phyloP scores from a whole-genome alignment of 148 eudicot species.

The Nyssa sinensis region DNA sequence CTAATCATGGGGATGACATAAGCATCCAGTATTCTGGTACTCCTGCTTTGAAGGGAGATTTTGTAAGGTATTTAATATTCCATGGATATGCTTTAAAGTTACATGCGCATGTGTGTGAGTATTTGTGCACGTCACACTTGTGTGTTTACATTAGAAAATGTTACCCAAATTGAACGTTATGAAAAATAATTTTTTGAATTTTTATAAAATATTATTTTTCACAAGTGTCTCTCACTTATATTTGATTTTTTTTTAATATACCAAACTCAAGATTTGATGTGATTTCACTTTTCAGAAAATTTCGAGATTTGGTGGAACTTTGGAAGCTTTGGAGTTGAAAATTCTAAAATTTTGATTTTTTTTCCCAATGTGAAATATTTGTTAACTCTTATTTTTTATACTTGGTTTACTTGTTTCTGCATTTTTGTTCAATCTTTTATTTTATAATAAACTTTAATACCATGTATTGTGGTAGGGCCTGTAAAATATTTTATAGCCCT shows the following conservation, averaged over 20 bases:
- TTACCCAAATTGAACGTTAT: neutral
- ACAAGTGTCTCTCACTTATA: neutral
- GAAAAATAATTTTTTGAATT: neutral
- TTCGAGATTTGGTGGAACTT: too few species aligned
- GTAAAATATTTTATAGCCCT: too few species aligned
- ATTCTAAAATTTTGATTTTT: too few species aligned
- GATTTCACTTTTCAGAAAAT: too few species aligned
- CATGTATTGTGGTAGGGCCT: too few species aligned
- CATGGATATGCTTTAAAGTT: neutral
- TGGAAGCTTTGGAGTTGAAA: too few species aligned
- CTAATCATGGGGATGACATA: slow-evolving; percentile 94
- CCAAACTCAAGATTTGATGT: neutral
- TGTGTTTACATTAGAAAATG: neutral
- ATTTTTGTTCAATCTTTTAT: too few species aligned
- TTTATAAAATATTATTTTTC: neutral
- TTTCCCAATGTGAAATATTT: too few species aligned
- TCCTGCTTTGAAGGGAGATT: slow-evolving; percentile 96
- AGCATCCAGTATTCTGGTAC: slow-evolving; percentile 99
- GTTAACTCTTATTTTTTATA: too few species aligned
- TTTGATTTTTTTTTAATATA: too few species aligned
- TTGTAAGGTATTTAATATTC: slow-evolving; percentile 76
- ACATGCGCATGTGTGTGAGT: neutral
- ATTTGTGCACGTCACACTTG: neutral
- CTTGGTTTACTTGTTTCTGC: too few species aligned
- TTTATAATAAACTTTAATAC: too few species aligned